Conservation (phyloP, 2,329 filamentous ascomycete genomes). For the Didymella sp. region DNA sequence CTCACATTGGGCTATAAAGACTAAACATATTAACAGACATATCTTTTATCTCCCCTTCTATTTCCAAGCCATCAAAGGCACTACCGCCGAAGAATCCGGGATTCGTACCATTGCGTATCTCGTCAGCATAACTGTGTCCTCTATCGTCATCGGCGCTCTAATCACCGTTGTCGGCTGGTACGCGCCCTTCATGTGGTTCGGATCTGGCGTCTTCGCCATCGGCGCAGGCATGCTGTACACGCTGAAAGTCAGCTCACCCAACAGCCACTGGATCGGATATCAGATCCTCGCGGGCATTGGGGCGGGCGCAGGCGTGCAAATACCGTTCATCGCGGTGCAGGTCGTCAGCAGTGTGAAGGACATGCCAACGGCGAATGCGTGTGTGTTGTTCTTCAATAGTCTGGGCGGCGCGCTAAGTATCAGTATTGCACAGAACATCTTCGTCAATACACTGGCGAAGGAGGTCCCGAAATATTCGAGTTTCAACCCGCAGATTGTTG, state of each 20-base stretch:
- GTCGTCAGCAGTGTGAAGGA: slow-evolving; percentile 50
- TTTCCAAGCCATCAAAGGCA: slow-evolving; percentile 55
- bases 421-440: slow-evolving; percentile 70
- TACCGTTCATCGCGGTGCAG: slow-evolving; percentile 55
- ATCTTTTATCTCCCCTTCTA: slow-evolving; percentile 52
- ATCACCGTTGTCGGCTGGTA: slow-evolving; percentile 43
- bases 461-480: slow-evolving; percentile 57
- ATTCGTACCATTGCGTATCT: slow-evolving; percentile 47
- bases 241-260: slow-evolving; percentile 33
- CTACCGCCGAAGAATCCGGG: slow-evolving; percentile 48
- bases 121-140: slow-evolving; percentile 37
- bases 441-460: slow-evolving; percentile 67
- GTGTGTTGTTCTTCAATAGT: slow-evolving; percentile 66
- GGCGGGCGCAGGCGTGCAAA: slow-evolving; percentile 53
- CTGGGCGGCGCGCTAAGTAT: slow-evolving; percentile 72
- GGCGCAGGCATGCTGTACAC: slow-evolving; percentile 51
- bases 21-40: too few relatives aligned
- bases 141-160: slow-evolving; percentile 36
- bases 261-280: slow-evolving; percentile 50
- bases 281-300: slow-evolving; percentile 50
- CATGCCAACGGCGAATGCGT: slow-evolving; percentile 53
- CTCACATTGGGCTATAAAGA: not conserved
- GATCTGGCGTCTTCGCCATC: slow-evolving; percentile 46
- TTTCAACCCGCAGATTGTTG: slow-evolving; percentile 52
- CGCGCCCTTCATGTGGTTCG: slow-evolving; percentile 49